Conservation (phyloP, 306 rosid species). For the Luffa acutangula region DNA sequence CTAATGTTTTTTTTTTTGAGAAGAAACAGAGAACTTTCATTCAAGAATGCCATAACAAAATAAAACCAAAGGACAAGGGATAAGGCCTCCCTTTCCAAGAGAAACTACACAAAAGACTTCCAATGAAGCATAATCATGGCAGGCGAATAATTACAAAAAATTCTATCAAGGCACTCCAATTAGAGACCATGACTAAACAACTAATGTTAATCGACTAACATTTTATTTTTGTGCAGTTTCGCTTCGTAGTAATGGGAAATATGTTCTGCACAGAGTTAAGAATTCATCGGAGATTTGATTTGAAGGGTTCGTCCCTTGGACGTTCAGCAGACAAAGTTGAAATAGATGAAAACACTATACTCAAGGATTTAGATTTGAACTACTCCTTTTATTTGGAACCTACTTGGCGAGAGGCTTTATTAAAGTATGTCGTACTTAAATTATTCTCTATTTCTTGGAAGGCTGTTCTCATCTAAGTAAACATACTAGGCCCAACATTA, state of each 20-base stretch:
- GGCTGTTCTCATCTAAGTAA: neutral
- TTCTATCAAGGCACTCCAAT: too few species aligned
- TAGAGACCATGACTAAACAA: too few species aligned
- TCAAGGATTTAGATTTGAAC: constrained; percentile 89
- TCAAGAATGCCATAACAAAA: too few species aligned
- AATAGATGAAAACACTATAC: constrained; percentile 91
- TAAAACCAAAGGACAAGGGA: too few species aligned
- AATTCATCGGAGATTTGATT: constrained; percentile 88
- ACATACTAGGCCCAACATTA: neutral
- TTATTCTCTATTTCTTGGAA: neutral
- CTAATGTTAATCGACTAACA: constrained; percentile 12
- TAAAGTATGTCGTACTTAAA: constrained; percentile 47
- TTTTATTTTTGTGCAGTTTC: constrained; percentile 56
- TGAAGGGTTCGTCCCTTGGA: constrained; percentile 95
- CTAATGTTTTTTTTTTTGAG: too few species aligned
- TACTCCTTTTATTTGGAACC: constrained; percentile 90
- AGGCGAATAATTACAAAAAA: too few species aligned
- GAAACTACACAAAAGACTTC: too few species aligned
- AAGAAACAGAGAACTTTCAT: too few species aligned
- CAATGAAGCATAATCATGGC: too few species aligned
- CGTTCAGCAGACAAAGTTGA: constrained; percentile 96
- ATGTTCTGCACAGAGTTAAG: constrained; percentile 98
- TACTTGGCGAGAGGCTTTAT: constrained; percentile 78
- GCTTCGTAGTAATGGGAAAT: constrained; percentile 99
- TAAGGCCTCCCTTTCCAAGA: too few species aligned